Evolutionary conservation across 768 basidiomycete genomes (phyloP).

Genomic region (Boletus rubropictus): DNA sequence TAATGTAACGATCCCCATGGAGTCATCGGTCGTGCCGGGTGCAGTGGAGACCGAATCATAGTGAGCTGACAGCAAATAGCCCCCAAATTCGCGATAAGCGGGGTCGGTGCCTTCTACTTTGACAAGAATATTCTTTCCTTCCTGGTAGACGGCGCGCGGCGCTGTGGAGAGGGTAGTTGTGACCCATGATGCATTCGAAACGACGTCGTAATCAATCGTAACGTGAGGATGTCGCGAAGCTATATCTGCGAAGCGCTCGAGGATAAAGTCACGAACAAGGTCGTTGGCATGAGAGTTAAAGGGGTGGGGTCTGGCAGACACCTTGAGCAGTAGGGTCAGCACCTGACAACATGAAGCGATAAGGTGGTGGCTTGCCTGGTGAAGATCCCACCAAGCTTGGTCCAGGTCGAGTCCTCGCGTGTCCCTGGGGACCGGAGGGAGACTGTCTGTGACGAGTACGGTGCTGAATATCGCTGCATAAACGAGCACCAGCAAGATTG

Average conservation of each 20-base stretch:
- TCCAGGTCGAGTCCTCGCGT: constrained; percentile 44
- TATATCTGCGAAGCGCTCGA: constrained; percentile 46
- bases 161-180: constrained; percentile 11
- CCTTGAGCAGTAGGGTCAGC: constrained; percentile 30
- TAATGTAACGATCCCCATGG: constrained; percentile 64
- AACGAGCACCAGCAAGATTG: constrained; percentile 41
- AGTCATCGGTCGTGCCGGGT: constrained; percentile 72
- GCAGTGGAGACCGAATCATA: constrained; percentile 77
- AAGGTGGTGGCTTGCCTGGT: constrained; percentile 35
- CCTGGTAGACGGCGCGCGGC: constrained; percentile 45
- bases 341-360: not conserved
- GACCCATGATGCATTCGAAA: constrained; percentile 47
- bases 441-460: constrained; percentile 44
- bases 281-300: constrained; percentile 78
- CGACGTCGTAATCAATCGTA: constrained; percentile 45
- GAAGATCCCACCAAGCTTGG: constrained; percentile 55
- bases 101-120: constrained; percentile 52
- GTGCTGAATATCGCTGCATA: constrained; percentile 45
- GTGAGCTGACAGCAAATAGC: constrained; percentile 73
- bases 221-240: constrained; percentile 41
- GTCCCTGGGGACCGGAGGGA: constrained; percentile 40
- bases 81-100: constrained; percentile 30
- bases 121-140: constrained; percentile 63
- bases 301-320: constrained; percentile 67
- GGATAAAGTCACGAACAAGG: constrained; percentile 53